phyloP scores from a whole-genome alignment of 352 stramenopile species.

The Pythium insidiosum region DNA sequence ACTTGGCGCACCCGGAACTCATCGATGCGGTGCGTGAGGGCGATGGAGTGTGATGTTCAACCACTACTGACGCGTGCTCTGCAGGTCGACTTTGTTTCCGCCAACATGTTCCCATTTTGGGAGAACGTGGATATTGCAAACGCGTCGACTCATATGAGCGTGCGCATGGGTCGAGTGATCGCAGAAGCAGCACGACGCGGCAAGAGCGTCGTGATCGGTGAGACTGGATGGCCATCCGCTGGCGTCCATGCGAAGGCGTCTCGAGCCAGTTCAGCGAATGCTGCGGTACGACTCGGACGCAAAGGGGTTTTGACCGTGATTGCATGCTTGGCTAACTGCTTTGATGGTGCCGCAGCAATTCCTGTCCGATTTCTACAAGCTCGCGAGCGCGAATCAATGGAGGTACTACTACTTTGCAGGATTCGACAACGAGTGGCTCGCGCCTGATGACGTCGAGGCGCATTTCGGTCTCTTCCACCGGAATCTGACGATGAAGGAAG shows the following conservation, averaged over 20 bases:
- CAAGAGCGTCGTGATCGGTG: constrained; percentile 49
- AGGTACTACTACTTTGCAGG: constrained; percentile 66
- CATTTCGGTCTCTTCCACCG: constrained; percentile 59
- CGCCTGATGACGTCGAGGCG: constrained; percentile 37
- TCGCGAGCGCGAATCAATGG: constrained; percentile 26
- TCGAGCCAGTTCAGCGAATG: constrained; percentile 24
- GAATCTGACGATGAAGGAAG: too few relatives aligned
- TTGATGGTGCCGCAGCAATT: constrained; percentile 27
- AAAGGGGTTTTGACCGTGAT: too few relatives aligned
- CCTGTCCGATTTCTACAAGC: constrained; percentile 45
- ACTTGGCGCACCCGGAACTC: constrained; percentile 34
- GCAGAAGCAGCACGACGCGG: constrained; percentile 12
- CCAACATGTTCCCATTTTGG: constrained; percentile 68
- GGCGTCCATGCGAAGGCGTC: constrained; percentile 27
- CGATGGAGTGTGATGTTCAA: too few relatives aligned
- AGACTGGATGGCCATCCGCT: constrained; percentile 52
- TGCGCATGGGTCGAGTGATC: constrained; percentile 25
- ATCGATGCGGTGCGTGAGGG: constrained; percentile 20
- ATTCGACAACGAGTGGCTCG: constrained; percentile 52
- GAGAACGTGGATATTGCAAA: constrained; percentile 25
- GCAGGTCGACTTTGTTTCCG: constrained; percentile 36
- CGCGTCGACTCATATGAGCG: constrained; percentile 30
- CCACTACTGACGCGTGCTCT: too few relatives aligned
- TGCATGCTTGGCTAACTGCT: too few relatives aligned
- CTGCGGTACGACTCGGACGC: constrained; percentile 20